Evolutionary conservation across 371 early-diverging fungal genomes (phyloP).

Genomic region (Choanephora cucurbitarum): DNA sequence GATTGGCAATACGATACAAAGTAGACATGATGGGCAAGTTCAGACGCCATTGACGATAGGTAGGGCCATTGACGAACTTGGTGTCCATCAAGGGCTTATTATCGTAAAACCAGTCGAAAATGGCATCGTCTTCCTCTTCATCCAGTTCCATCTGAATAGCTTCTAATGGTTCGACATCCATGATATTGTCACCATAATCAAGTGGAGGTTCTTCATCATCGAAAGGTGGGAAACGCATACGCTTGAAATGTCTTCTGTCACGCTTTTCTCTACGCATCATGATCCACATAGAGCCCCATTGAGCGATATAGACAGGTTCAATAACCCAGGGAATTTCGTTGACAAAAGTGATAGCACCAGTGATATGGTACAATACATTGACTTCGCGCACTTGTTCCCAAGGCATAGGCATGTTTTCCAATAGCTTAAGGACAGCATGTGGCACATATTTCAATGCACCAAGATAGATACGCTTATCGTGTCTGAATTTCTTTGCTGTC

Average conservation of each 20-base stretch:
- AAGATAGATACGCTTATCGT: conserved; percentile 96
- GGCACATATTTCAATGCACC: conserved; percentile 98
- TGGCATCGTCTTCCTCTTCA: conserved; percentile 91
- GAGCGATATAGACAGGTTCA: conserved; percentile 95
- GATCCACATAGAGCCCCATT: conserved; percentile 99
- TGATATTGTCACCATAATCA: conserved; percentile 97
- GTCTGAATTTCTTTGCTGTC: conserved; percentile 94
- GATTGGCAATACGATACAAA: conserved; percentile 90
- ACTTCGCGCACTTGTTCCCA: conserved; percentile 99
- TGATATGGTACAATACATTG: conserved; percentile 96
- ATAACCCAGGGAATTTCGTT: conserved; percentile 95
- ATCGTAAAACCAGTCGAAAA: conserved; percentile 98
- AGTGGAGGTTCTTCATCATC: conserved; percentile 98
- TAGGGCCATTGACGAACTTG: conserved; percentile 86
- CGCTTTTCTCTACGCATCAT: conserved; percentile 99
- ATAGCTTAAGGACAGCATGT: conserved; percentile 95
- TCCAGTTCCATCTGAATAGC: conserved; percentile 98
- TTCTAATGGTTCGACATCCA: conserved; percentile 97
- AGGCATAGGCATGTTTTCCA: conserved; percentile 99
- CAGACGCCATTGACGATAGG: conserved; percentile 91
- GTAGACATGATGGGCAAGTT: conserved; percentile 94
- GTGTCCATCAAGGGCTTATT: conserved; percentile 90
- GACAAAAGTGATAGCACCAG: conserved; percentile 98
- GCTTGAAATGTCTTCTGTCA: conserved; percentile 97
- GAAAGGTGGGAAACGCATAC: conserved; percentile 98